phyloP scores from a whole-genome alignment of 1,284 basidiomycete genomes.

The Thelephora terrestris region DNA sequence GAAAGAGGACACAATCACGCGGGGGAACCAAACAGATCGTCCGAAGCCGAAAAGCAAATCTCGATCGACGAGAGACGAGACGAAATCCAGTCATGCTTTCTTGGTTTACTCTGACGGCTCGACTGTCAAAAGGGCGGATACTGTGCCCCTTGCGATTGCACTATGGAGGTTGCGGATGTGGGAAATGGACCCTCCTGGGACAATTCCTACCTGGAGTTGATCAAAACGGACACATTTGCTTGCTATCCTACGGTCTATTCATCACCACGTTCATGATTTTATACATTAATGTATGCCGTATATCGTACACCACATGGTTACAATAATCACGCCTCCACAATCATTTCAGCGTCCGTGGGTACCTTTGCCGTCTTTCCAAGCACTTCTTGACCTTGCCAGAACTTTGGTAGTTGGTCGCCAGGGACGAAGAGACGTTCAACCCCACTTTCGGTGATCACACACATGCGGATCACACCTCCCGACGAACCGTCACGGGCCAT shows the following conservation, averaged over 20 bases:
- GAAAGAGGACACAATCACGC: slow-evolving; percentile 31
- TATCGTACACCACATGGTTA: neutral
- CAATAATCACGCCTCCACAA: slow-evolving; percentile 43
- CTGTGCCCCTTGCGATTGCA: slow-evolving; percentile 52
- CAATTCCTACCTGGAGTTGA: too few species aligned
- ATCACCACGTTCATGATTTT: neutral
- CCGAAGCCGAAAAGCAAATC: neutral
- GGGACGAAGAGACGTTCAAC: slow-evolving; percentile 93
- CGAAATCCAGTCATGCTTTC: slow-evolving; percentile 58
- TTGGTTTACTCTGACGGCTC: slow-evolving; percentile 43
- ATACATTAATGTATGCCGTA: neutral
- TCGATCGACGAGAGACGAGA: slow-evolving; percentile 17
- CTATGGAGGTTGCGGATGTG: slow-evolving; percentile 71
- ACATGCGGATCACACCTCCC: slow-evolving; percentile 96
- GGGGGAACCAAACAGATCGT: slow-evolving; percentile 14
- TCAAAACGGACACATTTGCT: too few species aligned
- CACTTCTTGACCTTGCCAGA: slow-evolving; percentile 78
- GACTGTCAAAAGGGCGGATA: slow-evolving; percentile 43
- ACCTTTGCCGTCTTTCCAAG: slow-evolving; percentile 33
- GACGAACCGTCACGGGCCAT: slow-evolving; percentile 99
- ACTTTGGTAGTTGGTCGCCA: slow-evolving; percentile 82
- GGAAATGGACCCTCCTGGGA: slow-evolving; percentile 31
- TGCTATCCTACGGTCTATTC: neutral
- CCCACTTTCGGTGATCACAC: slow-evolving; percentile 86
- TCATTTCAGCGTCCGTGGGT: slow-evolving; percentile 45